Evolutionary conservation across 1,139 yeast species (phyloP).

Genomic region (Yamadazyma oceani): DNA sequence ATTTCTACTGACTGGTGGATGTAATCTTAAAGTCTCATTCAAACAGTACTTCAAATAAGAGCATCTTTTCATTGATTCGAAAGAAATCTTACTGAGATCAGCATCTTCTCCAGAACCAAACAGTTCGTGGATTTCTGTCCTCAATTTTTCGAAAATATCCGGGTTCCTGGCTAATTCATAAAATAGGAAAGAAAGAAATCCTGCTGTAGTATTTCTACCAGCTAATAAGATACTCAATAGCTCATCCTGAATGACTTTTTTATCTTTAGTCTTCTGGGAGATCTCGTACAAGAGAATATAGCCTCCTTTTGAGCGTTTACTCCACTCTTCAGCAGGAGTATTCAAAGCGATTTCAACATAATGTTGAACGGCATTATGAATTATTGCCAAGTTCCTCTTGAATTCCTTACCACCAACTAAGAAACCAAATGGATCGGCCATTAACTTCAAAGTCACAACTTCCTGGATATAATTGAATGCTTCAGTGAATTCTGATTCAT

Average conservation of each 20-base stretch:
- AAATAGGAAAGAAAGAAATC: constrained; percentile 43
- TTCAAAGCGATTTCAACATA: constrained; percentile 26
- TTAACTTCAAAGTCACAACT: constrained; percentile 31
- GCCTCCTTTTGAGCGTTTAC: constrained; percentile 30
- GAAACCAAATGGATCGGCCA: constrained; percentile 30
- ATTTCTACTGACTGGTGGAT: constrained; percentile 55
- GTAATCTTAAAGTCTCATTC: constrained; percentile 50
- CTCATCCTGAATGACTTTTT: constrained; percentile 46
- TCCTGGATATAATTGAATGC: constrained; percentile 37
- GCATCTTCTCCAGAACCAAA: constrained; percentile 25
- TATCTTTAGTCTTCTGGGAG: constrained; percentile 46
- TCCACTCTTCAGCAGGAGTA: constrained; percentile 25
- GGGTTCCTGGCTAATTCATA: constrained; percentile 44
- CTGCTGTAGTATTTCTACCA: constrained; percentile 56
- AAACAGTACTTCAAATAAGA: constrained; percentile 47
- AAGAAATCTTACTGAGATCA: constrained; percentile 23
- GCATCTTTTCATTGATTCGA: constrained; percentile 51
- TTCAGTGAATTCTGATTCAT: constrained; percentile 28
- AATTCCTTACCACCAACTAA: constrained; percentile 24
- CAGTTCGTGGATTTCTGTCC: constrained; percentile 27
- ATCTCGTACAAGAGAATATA: constrained; percentile 48
- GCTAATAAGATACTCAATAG: constrained; percentile 49
- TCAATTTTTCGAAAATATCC: constrained; percentile 32
- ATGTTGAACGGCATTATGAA: constrained; percentile 21
- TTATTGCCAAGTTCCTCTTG: constrained; percentile 15